phyloP scores from a whole-genome alignment of 495 filamentous ascomycete species.

The Acidomyces sp. region DNA sequence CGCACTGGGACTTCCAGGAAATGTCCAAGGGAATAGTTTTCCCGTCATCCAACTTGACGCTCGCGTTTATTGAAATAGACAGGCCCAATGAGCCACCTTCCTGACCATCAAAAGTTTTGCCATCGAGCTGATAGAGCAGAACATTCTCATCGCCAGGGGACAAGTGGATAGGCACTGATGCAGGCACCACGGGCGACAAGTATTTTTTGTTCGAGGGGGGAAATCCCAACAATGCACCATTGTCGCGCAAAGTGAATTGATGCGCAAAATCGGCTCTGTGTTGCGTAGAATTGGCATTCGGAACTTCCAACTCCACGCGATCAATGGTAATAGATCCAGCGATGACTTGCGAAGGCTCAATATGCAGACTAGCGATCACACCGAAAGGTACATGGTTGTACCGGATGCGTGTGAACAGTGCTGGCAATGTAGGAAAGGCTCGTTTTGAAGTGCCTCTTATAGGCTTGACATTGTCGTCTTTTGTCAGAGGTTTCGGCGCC shows the following conservation, averaged over 20 bases:
- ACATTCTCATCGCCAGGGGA: constrained; percentile 11
- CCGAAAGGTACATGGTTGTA: constrained; percentile 4
- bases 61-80: background rate
- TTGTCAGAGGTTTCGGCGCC: background rate
- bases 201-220: background rate
- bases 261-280: too few species aligned
- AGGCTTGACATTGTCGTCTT: constrained; percentile 5
- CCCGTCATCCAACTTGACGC: constrained; percentile 1
- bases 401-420: constrained; percentile 9
- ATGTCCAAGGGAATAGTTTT: constrained; percentile 5
- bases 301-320: too few species aligned
- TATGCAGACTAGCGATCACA: constrained; percentile 13
- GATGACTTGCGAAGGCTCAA: constrained; percentile 9
- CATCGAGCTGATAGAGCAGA: constrained; percentile 5
- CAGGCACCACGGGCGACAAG: background rate
- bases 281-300: too few species aligned
- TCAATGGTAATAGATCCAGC: too few species aligned
- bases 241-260: too few species aligned
- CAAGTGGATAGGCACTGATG: background rate
- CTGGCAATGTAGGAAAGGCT: constrained; percentile 14
- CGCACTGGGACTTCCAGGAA: constrained; percentile 3
- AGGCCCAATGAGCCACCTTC: background rate
- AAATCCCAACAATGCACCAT: background rate
- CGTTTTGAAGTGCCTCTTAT: constrained; percentile 18
- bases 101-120: background rate